These are phyloP conservation scores for Lecanicillium sp. DNA, from an alignment of 2,329 filamentous ascomycete genomes.

Conservation along the genomic window DNA sequence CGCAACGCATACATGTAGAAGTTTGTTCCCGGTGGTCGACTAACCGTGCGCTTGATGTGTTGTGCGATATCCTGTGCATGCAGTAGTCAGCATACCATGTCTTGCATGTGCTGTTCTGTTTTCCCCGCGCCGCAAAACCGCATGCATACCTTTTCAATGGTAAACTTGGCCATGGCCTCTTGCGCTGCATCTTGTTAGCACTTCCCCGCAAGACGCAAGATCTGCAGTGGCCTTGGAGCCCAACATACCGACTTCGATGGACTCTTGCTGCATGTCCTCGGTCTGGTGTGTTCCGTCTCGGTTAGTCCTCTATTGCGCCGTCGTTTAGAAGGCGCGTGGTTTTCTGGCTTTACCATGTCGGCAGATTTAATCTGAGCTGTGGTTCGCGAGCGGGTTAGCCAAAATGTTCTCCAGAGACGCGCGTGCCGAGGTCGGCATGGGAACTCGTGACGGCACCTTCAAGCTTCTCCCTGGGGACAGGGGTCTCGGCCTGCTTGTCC, in stretches of 20 bases:
- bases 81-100: slow-evolving; percentile 17
- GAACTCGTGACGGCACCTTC: slow-evolving; percentile 49
- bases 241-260: slow-evolving; percentile 90
- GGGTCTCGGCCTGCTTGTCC: slow-evolving; percentile 36
- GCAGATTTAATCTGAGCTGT: slow-evolving; percentile 95
- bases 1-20: background rate
- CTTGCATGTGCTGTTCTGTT: no score
- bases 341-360: slow-evolving; percentile 71
- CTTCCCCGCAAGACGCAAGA: no score
- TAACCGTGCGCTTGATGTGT: slow-evolving; percentile 88
- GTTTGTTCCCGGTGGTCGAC: slow-evolving; percentile 20
- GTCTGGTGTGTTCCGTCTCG: slow-evolving; percentile 50
- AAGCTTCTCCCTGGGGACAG: slow-evolving; percentile 64
- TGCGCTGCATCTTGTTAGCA: slow-evolving; percentile 49
- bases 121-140: no score
- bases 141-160: slow-evolving; percentile 55
- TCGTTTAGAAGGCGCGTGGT: slow-evolving; percentile 11
- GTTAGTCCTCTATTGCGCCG: slow-evolving; percentile 28
- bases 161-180: slow-evolving; percentile 58
- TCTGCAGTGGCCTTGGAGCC: no score
- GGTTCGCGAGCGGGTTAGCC: slow-evolving; percentile 9
- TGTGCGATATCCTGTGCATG: slow-evolving; percentile 79
- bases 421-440: background rate
- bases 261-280: slow-evolving; percentile 95
- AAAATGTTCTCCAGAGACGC: no score